These are phyloP conservation scores for Sergeia podlipaevii DNA, from an alignment of 208 protist species.

Conservation along the genomic window DNA sequence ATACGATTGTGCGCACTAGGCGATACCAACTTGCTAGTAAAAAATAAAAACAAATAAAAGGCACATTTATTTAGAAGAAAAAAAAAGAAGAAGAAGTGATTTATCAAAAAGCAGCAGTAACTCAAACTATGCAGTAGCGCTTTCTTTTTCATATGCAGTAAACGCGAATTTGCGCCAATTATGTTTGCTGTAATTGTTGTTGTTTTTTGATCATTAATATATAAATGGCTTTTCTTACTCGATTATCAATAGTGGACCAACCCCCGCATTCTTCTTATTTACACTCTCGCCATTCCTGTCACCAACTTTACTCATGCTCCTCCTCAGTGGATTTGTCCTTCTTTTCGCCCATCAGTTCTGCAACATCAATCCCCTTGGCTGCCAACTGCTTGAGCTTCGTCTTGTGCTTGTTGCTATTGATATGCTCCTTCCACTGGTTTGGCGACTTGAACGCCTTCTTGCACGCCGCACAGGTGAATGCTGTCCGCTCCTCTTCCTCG, in stretches of 20 bases:
- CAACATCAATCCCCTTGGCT: constrained; percentile 69
- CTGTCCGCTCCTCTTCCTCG: constrained; percentile 6
- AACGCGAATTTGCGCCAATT: background rate
- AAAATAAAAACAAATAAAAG: constrained; percentile 10
- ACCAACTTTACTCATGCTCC: background rate
- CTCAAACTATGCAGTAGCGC: too few relatives aligned
- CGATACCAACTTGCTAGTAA: too few relatives aligned
- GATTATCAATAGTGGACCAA: constrained; percentile 1
- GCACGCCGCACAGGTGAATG: constrained; percentile 78
- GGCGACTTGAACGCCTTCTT: constrained; percentile 86
- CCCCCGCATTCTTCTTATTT: background rate
- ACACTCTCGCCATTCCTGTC: background rate
- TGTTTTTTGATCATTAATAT: constrained; percentile 1
- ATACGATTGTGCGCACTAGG: too few relatives aligned
- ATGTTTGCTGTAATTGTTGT: background rate
- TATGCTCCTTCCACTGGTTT: constrained; percentile 84
- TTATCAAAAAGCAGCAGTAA: too few relatives aligned
- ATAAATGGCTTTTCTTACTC: constrained; percentile 1
- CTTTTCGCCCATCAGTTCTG: constrained; percentile 60
- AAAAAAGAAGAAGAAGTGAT: too few relatives aligned
- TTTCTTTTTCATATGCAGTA: background rate
- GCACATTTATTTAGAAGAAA: background rate
- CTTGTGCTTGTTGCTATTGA: constrained; percentile 89
- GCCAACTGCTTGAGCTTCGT: constrained; percentile 82
- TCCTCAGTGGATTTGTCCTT: constrained; percentile 19